phyloP scores from a whole-genome alignment of 2,329 filamentous ascomycete species.

The Sordariomycetes sp. region DNA sequence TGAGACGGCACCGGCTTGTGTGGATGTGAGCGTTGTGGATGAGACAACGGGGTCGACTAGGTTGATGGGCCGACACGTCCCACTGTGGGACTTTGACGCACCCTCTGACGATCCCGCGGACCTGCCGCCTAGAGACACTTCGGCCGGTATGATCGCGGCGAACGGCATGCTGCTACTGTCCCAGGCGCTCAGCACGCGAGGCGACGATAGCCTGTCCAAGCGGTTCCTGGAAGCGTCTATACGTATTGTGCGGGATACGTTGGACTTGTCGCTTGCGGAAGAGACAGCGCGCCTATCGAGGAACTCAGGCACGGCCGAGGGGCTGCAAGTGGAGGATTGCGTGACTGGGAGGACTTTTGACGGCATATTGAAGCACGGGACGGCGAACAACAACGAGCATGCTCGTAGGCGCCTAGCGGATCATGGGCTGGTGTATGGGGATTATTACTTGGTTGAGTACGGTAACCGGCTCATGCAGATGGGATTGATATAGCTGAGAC shows the following conservation, averaged over 20 bases:
- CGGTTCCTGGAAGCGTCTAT: slow-evolving; percentile 4
- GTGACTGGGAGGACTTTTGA: background rate
- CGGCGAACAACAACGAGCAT: slow-evolving; percentile 17
- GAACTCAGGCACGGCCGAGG: background rate
- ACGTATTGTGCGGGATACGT: slow-evolving; percentile 14
- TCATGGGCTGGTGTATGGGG: slow-evolving; percentile 32
- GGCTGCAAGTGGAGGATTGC: background rate
- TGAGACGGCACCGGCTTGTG: slow-evolving; percentile 15
- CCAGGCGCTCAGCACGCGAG: background rate
- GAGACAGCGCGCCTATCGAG: slow-evolving; percentile 8
- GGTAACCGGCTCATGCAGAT: slow-evolving; percentile 26
- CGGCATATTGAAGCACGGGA: slow-evolving; percentile 13
- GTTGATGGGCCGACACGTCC: slow-evolving; percentile 19
- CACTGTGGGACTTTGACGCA: slow-evolving; percentile 33
- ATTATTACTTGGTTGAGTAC: slow-evolving; percentile 33
- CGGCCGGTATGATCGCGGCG: slow-evolving; percentile 24
- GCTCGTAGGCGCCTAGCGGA: slow-evolving; percentile 13
- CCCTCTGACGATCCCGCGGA: slow-evolving; percentile 16
- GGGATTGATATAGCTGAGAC: slow-evolving; percentile 10
- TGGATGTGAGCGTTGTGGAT: slow-evolving; percentile 11
- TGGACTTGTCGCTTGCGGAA: slow-evolving; percentile 13
- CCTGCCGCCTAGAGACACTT: slow-evolving; percentile 19
- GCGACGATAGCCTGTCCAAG: background rate
- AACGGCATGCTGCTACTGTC: slow-evolving; percentile 13
- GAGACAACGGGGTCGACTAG: background rate